A percentile compares a stretch with the other conserved stretches of the same genome.
phyloP scores from a whole-genome alignment of 768 basidiomycete genomes.

The Leucocoprinus birnbaumii region DNA sequence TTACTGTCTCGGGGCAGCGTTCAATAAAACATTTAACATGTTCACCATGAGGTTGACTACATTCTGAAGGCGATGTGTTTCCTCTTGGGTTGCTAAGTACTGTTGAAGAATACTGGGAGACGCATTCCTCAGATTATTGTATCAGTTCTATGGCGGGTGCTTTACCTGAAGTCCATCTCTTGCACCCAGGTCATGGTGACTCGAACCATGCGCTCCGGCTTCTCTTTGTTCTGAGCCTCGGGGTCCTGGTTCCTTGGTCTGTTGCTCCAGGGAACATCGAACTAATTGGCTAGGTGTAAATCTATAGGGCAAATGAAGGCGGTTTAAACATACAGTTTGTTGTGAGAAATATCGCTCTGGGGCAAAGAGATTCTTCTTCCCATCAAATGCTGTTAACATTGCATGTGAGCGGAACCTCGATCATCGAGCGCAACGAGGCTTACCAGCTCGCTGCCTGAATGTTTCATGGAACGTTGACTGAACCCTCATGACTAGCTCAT shows the following conservation, averaged over 20 bases:
- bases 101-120: neutral
- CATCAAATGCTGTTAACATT: slow-evolving; percentile 25
- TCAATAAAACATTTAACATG: slow-evolving; percentile 32
- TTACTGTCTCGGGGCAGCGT: slow-evolving; percentile 27
- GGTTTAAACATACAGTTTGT: slow-evolving; percentile 2
- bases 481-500: slow-evolving; percentile 27
- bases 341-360: slow-evolving; percentile 17
- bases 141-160: neutral
- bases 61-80: neutral
- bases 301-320: neutral
- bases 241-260: no score
- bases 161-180: slow-evolving; percentile 20
- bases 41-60: slow-evolving; percentile 20
- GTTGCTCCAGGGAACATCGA: neutral
- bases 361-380: slow-evolving; percentile 31
- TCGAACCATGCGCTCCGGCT: neutral
- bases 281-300: neutral
- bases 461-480: slow-evolving; percentile 21
- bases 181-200: slow-evolving; percentile 24
- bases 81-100: neutral
- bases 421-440: slow-evolving; percentile 1
- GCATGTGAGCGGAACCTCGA: neutral
- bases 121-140: neutral
- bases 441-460: slow-evolving; percentile 26
- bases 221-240: no score